These are phyloP conservation scores for Boletus eberwhitei DNA, from an alignment of 768 basidiomycete species.

Conservation along the genomic window DNA sequence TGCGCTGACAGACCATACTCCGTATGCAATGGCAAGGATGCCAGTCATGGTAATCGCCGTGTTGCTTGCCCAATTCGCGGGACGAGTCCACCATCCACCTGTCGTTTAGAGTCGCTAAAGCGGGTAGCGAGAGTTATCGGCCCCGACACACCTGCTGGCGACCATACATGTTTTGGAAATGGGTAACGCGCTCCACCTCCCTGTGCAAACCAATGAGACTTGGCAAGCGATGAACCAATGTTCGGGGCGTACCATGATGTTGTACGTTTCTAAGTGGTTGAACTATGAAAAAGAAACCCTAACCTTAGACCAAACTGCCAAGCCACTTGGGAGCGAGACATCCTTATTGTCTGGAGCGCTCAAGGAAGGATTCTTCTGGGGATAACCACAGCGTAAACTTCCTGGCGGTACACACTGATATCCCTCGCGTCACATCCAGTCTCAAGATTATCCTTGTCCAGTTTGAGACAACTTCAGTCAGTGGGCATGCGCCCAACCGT, in stretches of 20 bases:
- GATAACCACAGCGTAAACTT: slow-evolving; percentile 4
- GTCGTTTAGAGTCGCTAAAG: neutral
- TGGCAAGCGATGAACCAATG: neutral
- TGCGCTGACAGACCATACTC: slow-evolving; percentile 70
- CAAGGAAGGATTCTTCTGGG: slow-evolving; percentile 4
- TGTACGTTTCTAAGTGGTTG: neutral
- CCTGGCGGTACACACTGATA: too few species aligned
- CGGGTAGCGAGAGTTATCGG: neutral
- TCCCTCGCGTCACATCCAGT: neutral
- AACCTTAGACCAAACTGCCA: neutral
- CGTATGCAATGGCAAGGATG: slow-evolving; percentile 63
- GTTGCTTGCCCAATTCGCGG: slow-evolving; percentile 85
- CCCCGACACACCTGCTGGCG: slow-evolving; percentile 70
- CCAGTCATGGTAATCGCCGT: slow-evolving; percentile 72
- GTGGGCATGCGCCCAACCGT: neutral
- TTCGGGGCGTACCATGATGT: slow-evolving; percentile 13
- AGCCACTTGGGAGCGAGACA: neutral
- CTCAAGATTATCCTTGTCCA: neutral
- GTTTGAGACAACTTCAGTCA: neutral
- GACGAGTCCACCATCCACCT: slow-evolving; percentile 97
- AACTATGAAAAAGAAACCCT: slow-evolving; percentile 9
- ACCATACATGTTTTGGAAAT: slow-evolving; percentile 94
- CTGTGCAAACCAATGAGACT: slow-evolving; percentile 34
- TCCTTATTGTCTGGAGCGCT: neutral
- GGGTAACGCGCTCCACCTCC: slow-evolving; percentile 87